These are phyloP conservation scores for Plectranthus barbatus DNA, from an alignment of 257 asterid species.

Conservation along the genomic window DNA sequence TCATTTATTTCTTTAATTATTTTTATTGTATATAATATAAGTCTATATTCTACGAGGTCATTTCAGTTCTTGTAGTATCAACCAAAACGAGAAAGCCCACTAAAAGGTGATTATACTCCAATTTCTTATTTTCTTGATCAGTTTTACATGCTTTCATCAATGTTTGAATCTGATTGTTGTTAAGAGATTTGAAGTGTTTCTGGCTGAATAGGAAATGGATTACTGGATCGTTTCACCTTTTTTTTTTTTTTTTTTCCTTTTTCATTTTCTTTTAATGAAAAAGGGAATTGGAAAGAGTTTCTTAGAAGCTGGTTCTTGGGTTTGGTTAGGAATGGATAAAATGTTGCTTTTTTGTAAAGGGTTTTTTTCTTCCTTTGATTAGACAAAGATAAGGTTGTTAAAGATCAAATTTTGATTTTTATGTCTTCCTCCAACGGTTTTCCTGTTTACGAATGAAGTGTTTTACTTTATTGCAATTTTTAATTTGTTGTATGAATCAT, in stretches of 20 bases:
- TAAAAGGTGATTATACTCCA: constrained; percentile 15
- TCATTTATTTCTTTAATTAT: not conserved
- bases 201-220: not conserved
- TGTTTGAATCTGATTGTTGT: not conserved
- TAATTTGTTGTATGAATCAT: not conserved
- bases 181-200: not conserved
- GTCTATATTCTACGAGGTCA: not conserved
- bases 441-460: not conserved
- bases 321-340: not conserved
- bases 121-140: not conserved
- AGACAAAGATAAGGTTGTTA: constrained; percentile 4
- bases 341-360: not conserved
- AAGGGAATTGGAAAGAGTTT: not conserved
- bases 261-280: not conserved
- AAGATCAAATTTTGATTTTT: not conserved
- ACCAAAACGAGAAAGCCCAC: not conserved
- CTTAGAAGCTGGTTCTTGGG: not conserved
- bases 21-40: not conserved
- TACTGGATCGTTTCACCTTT: not conserved
- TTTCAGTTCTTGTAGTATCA: constrained; percentile 16
- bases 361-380: not conserved
- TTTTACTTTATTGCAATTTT: not conserved
- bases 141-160: not conserved
- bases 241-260: not conserved
- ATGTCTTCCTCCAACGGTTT: not conserved